Evolutionary conservation across 2,329 filamentous ascomycete genomes (phyloP).

Genomic region (Conoideocrella luteorostrata): DNA sequence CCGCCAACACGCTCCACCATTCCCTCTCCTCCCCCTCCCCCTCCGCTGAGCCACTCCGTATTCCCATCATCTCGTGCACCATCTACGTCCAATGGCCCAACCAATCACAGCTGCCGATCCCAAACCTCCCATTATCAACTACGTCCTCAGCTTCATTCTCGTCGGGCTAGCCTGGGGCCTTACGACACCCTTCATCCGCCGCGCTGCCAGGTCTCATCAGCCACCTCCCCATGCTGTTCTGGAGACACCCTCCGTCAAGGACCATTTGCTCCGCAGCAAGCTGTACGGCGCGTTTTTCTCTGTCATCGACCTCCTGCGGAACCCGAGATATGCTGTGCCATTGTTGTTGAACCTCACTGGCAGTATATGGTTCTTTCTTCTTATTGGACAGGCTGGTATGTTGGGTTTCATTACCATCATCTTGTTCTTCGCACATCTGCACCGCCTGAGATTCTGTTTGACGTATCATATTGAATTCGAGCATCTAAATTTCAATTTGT

Average conservation of each 20-base stretch:
- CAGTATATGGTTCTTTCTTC: conserved; percentile 91
- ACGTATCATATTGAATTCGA: not conserved
- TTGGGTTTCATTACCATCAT: not conserved
- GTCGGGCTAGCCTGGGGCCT: conserved; percentile 91
- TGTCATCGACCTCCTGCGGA: conserved; percentile 69
- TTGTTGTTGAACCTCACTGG: conserved; percentile 84
- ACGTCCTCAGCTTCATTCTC: conserved; percentile 80
- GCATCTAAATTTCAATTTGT: no score
- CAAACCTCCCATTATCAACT: conserved; percentile 61
- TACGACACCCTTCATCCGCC: conserved; percentile 86
- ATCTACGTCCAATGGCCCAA: not conserved
- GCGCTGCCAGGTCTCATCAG: conserved; percentile 70
- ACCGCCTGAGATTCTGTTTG: no score
- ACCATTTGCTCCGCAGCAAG: conserved; percentile 56
- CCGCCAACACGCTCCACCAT: no score
- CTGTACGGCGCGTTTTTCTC: conserved; percentile 63
- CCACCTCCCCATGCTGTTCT: conserved; percentile 54
- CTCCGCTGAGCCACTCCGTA: no score
- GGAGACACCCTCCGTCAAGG: conserved; percentile 40
- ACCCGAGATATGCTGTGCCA: conserved; percentile 79
- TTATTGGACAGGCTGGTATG: conserved; percentile 87
- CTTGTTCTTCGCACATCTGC: no score
- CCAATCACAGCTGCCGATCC: conserved; percentile 10
- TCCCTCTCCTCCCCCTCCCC: not conserved
- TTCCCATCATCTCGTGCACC: no score